Base-by-base conservation (phyloP, 1,139 yeast species). In the Saccharomyces hybrid region DNA sequence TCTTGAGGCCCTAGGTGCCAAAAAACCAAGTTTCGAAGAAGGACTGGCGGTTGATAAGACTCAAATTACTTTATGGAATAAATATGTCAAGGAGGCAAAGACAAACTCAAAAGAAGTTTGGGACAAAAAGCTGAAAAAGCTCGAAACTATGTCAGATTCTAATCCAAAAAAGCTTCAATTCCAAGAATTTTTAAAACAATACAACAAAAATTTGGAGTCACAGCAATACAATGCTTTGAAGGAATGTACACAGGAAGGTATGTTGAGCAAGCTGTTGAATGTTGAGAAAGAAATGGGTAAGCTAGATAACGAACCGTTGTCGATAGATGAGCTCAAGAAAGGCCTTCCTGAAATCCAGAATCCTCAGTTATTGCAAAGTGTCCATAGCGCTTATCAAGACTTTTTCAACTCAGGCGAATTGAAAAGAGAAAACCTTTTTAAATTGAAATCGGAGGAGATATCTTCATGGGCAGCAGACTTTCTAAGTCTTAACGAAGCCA, bases 1-100 rank as follows among this genome's bases (percentile, higher is more conserved):
- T 7, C 75, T 95, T 55, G 79, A 79, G 60, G 97, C 97, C 5
- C 74, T 90, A 72, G 98, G 98, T 59, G 81, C 88, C 57, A 75
- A 78, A 57, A 91, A 90, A 71, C 98, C 97, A 52, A 77, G 87
- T 57, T 71, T 87, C 50, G 79, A 79, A 61, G 77, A 84, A 64
- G 80, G 96, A 4, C 73, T 87, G 54, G 80, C 80, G 60, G 76
- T 84, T 41, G 96, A 88, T 66, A 82, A 81, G 65, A 75, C 76
- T 34, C 96, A 89, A 71, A 82, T 88, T 51, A 72, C 78, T 24
- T 78, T 80, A 58, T 91, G 91, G 93, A 90, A 89, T 72, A 75
- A 78, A 57, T 86, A 81, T 69, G 84, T 91, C 5, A 72, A 73
- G 42, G 66, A 74, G 11, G 84, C 83, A 27, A 74, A 75, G 59